phyloP scores from a whole-genome alignment of 163 green algal species.

The Prototheca cutis region DNA sequence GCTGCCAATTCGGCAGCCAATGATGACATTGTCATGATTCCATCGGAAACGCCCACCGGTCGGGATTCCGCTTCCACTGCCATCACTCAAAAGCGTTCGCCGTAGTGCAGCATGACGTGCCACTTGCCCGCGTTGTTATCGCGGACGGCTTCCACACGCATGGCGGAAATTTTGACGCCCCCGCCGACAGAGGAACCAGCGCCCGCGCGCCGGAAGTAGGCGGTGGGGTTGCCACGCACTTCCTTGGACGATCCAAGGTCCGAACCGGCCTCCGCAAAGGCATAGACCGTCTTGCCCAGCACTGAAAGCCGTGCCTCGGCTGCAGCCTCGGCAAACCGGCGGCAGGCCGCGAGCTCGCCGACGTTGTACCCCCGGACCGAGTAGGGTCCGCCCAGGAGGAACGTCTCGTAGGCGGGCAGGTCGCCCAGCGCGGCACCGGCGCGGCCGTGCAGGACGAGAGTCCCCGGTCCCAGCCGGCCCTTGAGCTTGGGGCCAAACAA shows the following conservation, averaged over 20 bases:
- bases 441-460: constrained; percentile 70
- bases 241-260: constrained; percentile 69
- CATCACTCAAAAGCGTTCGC: constrained; percentile 91
- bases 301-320: constrained; percentile 52
- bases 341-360: constrained; percentile 81
- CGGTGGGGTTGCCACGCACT: constrained; percentile 73
- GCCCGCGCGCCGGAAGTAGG: constrained; percentile 80
- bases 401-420: constrained; percentile 85
- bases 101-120: constrained; percentile 69
- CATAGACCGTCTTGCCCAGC: constrained; percentile 51
- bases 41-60: too few relatives aligned
- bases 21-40: neutral
- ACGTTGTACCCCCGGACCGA: constrained; percentile 82
- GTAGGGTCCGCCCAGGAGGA: constrained; percentile 87
- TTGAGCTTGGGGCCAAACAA: constrained; percentile 28
- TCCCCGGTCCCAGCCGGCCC: constrained; percentile 30
- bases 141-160: constrained; percentile 68
- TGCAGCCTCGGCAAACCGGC: constrained; percentile 59
- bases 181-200: constrained; percentile 56
- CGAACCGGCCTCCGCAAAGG: constrained; percentile 76
- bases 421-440: constrained; percentile 70
- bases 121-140: constrained; percentile 74
- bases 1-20: neutral
- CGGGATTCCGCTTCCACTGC: neutral
- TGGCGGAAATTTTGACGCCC: constrained; percentile 69